A percentile compares a stretch with the other conserved stretches of the same genome.
Evolutionary conservation across 225 moss, liverwort and hornwort species (phyloP).

Genomic region (Thuidium tamariscinum): DNA sequence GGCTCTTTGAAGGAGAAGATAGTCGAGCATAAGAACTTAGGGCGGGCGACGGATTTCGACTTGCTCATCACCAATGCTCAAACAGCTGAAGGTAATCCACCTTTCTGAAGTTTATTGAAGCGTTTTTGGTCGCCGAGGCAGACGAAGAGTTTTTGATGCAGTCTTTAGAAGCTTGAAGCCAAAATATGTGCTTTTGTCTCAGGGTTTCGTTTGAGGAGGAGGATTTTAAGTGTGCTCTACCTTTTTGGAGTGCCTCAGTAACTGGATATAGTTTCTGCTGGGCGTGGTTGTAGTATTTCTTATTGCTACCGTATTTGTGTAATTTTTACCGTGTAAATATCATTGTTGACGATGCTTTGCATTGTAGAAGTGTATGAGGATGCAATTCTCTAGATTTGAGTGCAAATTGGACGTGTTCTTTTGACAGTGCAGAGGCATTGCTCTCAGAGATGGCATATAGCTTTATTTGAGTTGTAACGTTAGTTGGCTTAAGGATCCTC

Average conservation of each 20-base stretch:
- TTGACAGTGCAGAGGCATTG: neutral
- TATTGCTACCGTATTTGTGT: neutral
- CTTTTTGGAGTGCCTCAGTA: neutral
- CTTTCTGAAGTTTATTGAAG: neutral
- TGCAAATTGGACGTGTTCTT: neutral
- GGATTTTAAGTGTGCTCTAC: neutral
- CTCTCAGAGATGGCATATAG: neutral
- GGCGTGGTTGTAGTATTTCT: neutral
- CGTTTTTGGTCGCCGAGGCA: neutral
- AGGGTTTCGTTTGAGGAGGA: neutral
- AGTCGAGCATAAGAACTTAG: conserved; percentile 85
- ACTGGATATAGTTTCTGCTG: neutral
- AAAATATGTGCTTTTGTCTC: neutral
- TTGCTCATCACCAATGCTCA: conserved; percentile 94
- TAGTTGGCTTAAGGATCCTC: neutral
- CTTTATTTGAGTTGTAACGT: neutral
- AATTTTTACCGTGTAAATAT: neutral
- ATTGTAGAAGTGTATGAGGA: neutral
- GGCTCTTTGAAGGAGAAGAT: conserved; percentile 82
- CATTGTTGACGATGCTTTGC: neutral
- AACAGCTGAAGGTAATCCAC: conserved; percentile 64
- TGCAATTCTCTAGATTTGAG: neutral
- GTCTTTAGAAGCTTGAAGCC: neutral
- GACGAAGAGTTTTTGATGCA: neutral
- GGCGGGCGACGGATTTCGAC: conserved; percentile 79